phyloP scores from a whole-genome alignment of 805 yeast genomes.

The Brettanomyces custersianus region DNA sequence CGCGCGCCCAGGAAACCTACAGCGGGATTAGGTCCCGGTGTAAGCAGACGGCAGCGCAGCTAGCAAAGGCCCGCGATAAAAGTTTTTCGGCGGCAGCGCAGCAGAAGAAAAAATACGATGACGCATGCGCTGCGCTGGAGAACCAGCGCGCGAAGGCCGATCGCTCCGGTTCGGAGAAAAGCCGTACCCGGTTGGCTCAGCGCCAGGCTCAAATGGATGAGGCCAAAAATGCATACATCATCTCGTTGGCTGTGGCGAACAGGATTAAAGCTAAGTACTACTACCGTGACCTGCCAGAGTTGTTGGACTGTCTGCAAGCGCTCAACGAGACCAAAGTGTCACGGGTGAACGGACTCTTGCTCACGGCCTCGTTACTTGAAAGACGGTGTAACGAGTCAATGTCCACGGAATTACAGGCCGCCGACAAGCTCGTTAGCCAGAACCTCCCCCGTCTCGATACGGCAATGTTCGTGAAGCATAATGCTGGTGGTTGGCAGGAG shows the following conservation, averaged over 20 bases:
- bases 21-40: conserved; percentile 48
- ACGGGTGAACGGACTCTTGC: conserved; percentile 60
- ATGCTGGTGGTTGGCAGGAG: conserved; percentile 66
- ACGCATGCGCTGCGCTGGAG: conserved; percentile 74
- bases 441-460: conserved; percentile 72
- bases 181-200: conserved; percentile 45
- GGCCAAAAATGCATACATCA: conserved; percentile 76
- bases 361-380: conserved; percentile 55
- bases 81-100: conserved; percentile 50
- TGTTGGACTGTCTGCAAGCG: conserved; percentile 77
- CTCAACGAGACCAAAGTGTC: conserved; percentile 71
- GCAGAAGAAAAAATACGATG: conserved; percentile 72
- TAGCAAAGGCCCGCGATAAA: conserved; percentile 38
- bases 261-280: conserved; percentile 86
- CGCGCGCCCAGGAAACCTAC: conserved; percentile 42
- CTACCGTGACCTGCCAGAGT: conserved; percentile 88
- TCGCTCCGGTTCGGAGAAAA: conserved; percentile 41
- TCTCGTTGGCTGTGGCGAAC: conserved; percentile 77
- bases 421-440: conserved; percentile 50
- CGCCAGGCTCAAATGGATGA: conserved; percentile 76
- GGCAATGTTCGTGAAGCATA: conserved; percentile 89
- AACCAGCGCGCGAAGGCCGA: conserved; percentile 66
- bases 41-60: conserved; percentile 48
- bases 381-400: conserved; percentile 34
- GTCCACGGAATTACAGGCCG: conserved; percentile 35